A percentile compares a stretch with the other conserved stretches of the same genome.
Conservation (phyloP, 2,329 filamentous ascomycete species). For the Phaeomoniella chlamydospora region DNA sequence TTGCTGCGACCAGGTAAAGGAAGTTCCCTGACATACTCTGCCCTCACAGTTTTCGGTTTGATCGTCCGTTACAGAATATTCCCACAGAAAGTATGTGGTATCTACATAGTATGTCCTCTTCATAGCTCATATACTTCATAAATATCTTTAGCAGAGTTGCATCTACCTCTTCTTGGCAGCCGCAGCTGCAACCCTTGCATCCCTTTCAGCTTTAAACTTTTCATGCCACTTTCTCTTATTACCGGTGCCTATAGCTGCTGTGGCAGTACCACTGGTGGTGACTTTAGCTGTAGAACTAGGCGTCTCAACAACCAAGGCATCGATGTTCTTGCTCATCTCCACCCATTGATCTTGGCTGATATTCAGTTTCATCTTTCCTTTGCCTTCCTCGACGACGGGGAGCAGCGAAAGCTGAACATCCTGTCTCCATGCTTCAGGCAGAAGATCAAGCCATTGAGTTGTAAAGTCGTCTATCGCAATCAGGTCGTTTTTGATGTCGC, state of each 20-base stretch:
- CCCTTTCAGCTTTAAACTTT: conserved; percentile 12
- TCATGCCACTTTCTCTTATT: conserved; percentile 14
- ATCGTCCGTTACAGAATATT: too few species aligned
- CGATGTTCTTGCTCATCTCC: not conserved
- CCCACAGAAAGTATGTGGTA: too few species aligned
- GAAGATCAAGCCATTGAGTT: conserved; percentile 23
- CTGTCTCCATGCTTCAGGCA: conserved; percentile 26
- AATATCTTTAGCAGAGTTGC: too few species aligned
- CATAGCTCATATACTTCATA: too few species aligned
- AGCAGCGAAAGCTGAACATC: conserved; percentile 19
- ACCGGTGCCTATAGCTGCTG: conserved; percentile 4
- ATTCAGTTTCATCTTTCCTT: conserved; percentile 1
- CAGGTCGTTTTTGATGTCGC: not conserved
- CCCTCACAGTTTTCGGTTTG: too few species aligned
- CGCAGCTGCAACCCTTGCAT: conserved; percentile 1
- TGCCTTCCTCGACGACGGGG: not conserved
- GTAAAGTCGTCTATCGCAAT: conserved; percentile 14
- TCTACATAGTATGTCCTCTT: too few species aligned
- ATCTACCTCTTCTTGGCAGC: too few species aligned
- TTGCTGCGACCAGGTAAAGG: too few species aligned
- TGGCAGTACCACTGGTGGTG: conserved; percentile 1
- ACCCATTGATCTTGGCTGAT: not conserved
- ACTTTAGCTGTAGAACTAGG: not conserved
- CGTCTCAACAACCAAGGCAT: not conserved
- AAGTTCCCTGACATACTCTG: too few species aligned